Percentiles rank a stretch among this genome's conserved stretches.
Evolutionary conservation across 495 filamentous ascomycete genomes (phyloP).

Genomic region (Penicillium simplicissimum): DNA sequence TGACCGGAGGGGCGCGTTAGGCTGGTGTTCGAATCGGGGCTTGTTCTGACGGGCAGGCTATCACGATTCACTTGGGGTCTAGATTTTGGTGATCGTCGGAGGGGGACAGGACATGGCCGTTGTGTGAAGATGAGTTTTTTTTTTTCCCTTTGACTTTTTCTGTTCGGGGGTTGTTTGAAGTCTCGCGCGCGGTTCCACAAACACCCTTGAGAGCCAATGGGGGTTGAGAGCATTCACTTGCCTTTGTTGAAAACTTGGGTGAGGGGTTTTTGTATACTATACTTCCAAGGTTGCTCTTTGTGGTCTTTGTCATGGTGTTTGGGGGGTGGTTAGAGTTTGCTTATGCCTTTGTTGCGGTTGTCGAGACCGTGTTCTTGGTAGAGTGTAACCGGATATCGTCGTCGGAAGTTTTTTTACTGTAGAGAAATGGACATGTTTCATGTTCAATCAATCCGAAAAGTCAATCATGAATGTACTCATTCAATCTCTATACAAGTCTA

Average conservation of each 20-base stretch:
- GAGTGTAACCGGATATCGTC: too few species aligned
- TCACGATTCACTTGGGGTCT: too few species aligned
- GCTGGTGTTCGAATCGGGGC: slow-evolving; percentile 4
- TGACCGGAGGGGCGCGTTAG: neutral
- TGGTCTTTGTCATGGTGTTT: neutral
- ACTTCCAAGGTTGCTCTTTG: neutral
- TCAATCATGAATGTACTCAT: slow-evolving; percentile 12
- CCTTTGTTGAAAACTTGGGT: neutral
- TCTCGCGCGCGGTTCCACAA: slow-evolving; percentile 15
- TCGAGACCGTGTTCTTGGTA: too few species aligned
- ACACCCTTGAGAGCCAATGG: neutral
- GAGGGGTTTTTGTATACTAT: neutral
- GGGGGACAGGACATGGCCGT: neutral
- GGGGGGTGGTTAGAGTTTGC: neutral
- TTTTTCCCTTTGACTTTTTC: slow-evolving; percentile 2
- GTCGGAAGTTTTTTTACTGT: too few species aligned
- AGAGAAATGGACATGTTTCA: neutral
- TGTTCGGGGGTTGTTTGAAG: neutral
- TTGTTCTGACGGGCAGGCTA: slow-evolving; percentile 4
- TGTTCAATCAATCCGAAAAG: neutral
- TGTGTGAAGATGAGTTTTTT: neutral
- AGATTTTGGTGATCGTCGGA: slow-evolving; percentile 8
- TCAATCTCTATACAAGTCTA: slow-evolving; percentile 26
- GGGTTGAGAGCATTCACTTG: neutral
- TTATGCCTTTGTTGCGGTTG: neutral